phyloP scores from a whole-genome alignment of 2,329 filamentous ascomycete species.

The Xylaria sp. region DNA sequence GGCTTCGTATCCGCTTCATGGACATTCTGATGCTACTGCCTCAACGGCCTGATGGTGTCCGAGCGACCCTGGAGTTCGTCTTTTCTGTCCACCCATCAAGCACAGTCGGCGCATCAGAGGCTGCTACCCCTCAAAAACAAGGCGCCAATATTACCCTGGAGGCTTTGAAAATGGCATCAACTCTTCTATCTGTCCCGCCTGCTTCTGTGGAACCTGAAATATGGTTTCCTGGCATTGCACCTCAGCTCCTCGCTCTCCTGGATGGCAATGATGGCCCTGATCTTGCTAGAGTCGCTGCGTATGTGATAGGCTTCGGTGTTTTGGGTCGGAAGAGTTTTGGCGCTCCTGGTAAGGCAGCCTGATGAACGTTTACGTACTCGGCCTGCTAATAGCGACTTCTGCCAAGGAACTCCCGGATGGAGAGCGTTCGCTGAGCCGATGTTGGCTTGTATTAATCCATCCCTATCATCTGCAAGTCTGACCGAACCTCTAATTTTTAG shows the following conservation, averaged over 20 bases:
- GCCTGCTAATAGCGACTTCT: conserved; percentile 4
- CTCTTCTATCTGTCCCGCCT: conserved; percentile 66
- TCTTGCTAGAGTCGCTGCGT: conserved; percentile 62
- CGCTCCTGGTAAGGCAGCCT: conserved; percentile 57
- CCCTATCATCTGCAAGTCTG: conserved; percentile 36
- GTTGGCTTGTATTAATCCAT: conserved; percentile 56
- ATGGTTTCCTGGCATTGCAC: conserved; percentile 66
- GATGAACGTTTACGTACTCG: neutral
- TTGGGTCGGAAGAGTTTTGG: conserved; percentile 67
- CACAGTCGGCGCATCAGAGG: conserved; percentile 47
- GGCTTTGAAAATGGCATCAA: conserved; percentile 67
- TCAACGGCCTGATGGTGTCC: conserved; percentile 66
- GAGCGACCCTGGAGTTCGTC: conserved; percentile 72
- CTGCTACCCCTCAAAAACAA: conserved; percentile 55
- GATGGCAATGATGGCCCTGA: conserved; percentile 65
- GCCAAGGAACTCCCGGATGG: conserved; percentile 64
- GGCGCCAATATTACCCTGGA: conserved; percentile 71
- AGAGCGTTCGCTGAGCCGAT: conserved; percentile 64
- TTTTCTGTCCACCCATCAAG: conserved; percentile 69
- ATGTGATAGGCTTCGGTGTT: conserved; percentile 70
- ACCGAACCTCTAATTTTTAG: conserved; percentile 34
- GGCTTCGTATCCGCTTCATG: conserved; percentile 64
- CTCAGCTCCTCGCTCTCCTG: conserved; percentile 65
- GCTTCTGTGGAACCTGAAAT: conserved; percentile 55
- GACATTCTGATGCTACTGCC: conserved; percentile 65